Evolutionary conservation across 441 rosid genomes (phyloP).

Genomic region (Mallotus repandus): DNA sequence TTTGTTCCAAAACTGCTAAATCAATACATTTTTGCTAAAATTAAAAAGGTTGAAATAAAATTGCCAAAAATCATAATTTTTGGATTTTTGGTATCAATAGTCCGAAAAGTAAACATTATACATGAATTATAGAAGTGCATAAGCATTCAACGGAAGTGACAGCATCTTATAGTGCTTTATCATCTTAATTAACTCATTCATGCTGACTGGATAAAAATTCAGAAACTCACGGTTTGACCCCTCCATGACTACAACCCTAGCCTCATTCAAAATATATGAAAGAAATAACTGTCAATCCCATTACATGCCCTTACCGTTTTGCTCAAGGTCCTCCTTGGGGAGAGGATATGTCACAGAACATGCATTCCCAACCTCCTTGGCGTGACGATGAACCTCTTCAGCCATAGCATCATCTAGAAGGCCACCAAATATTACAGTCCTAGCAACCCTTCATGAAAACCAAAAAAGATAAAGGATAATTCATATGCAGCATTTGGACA

Average conservation of each 20-base stretch:
- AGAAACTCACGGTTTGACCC: background rate
- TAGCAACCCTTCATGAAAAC: constrained; percentile 69
- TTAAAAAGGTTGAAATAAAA: too few relatives aligned
- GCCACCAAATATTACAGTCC: constrained; percentile 93
- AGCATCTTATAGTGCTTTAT: background rate
- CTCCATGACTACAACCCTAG: background rate
- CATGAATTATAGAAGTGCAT: background rate
- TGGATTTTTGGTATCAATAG: too few relatives aligned
- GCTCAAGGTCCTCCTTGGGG: constrained; percentile 62
- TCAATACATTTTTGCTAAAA: too few relatives aligned
- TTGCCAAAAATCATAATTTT: too few relatives aligned
- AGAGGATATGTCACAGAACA: constrained; percentile 88
- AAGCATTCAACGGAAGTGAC: background rate
- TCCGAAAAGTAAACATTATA: background rate
- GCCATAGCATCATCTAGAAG: constrained; percentile 71
- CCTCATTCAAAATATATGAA: background rate
- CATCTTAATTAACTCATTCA: constrained; percentile 9
- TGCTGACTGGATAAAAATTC: background rate
- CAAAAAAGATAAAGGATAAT: constrained; percentile 18
- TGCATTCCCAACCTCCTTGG: constrained; percentile 62
- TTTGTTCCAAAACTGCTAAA: too few relatives aligned
- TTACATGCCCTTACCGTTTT: constrained; percentile 54
- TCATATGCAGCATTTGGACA: constrained; percentile 8
- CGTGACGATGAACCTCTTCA: constrained; percentile 58
- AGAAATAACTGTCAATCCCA: background rate